These are phyloP conservation scores for Blastomyces gilchristii DNA, from an alignment of 2,329 filamentous ascomycete genomes.

Conservation along the genomic window DNA sequence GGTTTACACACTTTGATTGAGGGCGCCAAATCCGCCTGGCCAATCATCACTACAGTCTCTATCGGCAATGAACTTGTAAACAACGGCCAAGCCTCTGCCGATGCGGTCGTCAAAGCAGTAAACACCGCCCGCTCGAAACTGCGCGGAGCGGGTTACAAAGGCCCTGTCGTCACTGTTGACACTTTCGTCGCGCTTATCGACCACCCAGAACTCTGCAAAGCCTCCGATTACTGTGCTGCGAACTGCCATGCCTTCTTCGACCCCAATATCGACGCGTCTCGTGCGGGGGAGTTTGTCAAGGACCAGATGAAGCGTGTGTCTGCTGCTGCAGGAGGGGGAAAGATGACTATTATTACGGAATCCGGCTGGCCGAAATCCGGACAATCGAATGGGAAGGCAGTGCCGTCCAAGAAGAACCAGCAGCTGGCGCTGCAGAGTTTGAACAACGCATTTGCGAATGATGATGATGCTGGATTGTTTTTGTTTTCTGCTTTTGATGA, in stretches of 20 bases:
- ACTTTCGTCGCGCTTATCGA: slow-evolving; percentile 59
- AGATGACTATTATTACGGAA: slow-evolving; percentile 66
- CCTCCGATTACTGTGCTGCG: slow-evolving; percentile 66
- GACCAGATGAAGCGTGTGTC: slow-evolving; percentile 44
- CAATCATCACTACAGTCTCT: slow-evolving; percentile 56
- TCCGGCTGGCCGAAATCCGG: slow-evolving; percentile 74
- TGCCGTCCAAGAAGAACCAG: slow-evolving; percentile 60
- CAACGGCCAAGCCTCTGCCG: slow-evolving; percentile 45
- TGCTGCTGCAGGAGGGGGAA: slow-evolving; percentile 40
- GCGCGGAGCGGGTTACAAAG: slow-evolving; percentile 53
- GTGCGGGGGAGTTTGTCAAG: slow-evolving; percentile 58
- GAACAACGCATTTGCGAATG: slow-evolving; percentile 45
- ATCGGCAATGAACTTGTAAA: slow-evolving; percentile 77
- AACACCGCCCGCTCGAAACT: slow-evolving; percentile 48
- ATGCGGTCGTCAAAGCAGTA: slow-evolving; percentile 50
- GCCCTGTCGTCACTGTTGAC: slow-evolving; percentile 70
- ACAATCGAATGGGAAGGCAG: slow-evolving; percentile 52
- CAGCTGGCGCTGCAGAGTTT: slow-evolving; percentile 55
- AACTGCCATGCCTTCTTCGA: slow-evolving; percentile 86
- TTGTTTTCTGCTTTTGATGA: slow-evolving; percentile 75
- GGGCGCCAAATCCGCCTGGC: slow-evolving; percentile 56
- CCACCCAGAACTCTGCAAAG: slow-evolving; percentile 59
- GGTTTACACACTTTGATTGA: slow-evolving; percentile 54
- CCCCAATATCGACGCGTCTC: slow-evolving; percentile 44
- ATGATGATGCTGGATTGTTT: slow-evolving; percentile 42